Base-by-base conservation (phyloP, 78 protist genomes). In the Tieghemostelium lacteum region DNA sequence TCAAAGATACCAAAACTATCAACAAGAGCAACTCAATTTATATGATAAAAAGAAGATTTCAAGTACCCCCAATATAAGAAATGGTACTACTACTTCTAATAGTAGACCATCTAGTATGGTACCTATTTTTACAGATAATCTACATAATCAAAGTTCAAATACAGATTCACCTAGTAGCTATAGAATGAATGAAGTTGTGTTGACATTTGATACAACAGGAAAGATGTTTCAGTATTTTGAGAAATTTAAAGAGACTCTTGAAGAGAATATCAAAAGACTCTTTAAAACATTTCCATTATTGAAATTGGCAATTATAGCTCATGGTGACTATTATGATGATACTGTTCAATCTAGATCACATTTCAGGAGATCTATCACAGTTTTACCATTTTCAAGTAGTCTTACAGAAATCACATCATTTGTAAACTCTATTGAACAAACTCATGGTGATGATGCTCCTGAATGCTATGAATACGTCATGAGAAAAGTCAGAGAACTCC, bases 241-340 rank as follows among this genome's bases (percentile, higher is more conserved):
- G 6, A 50, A 49, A 29, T 66, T 77, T 66, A 64, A 50, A 6
- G 52, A 63, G 14, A 62, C 24, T n/a, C 0, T 77, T 3, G 45
- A 55, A 22, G 19, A 20, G 1, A 52, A 22, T 19, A n/a, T 45
- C 14, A 17, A 26, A 31, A 71, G 19, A 8, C 14, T 75, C 29
- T 80, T 75, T 61, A 20, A 57, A 54, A 69, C 26, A 39, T 57
- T 89, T 19, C 88, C 94, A 40, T n/a, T 34, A 24, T 49, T 89
- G 24, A 37, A 52, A 67, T 37, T 89, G 16, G 22, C 87, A n/a
- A 71, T 89, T 55, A 89, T 89, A 10, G 88, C 74, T 22, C 88
- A 77, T 54, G 94, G 94, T 24, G 94, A 89, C 29, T 89, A 76
- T 49, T 89, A 73, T 62, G 94, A 89, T 60, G 87, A 72, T 42